A percentile compares a stretch with the other conserved stretches of the same genome.
Evolutionary conservation across 306 rosid species (phyloP).

Genomic region (Fragaria ananassa): DNA sequence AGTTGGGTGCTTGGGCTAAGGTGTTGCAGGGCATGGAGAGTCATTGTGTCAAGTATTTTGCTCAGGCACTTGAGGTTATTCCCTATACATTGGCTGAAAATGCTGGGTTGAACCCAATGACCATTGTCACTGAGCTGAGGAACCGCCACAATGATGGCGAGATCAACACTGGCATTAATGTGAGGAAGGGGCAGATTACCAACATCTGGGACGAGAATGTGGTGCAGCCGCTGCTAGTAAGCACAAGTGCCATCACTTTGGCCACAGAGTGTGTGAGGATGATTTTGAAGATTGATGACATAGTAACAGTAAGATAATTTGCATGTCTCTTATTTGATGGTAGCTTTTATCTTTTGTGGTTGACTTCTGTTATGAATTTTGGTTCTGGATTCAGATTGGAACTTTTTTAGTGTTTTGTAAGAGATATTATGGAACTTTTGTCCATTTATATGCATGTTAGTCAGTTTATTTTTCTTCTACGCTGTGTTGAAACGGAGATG

Average conservation of each 20-base stretch:
- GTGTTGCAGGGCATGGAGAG: constrained; percentile 99
- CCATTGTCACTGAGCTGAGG: constrained; percentile 94
- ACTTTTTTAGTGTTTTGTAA: constrained; percentile 11
- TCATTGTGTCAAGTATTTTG: constrained; percentile 77
- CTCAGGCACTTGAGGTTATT: constrained; percentile 96
- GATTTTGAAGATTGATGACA: constrained; percentile 98
- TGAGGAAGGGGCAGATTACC: constrained; percentile 99
- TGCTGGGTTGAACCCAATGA: constrained; percentile 91
- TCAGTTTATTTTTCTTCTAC: not conserved
- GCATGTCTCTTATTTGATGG: constrained; percentile 11
- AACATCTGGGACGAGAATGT: constrained; percentile 99
- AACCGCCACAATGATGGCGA: constrained; percentile 95
- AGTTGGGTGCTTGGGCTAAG: constrained; percentile 98
- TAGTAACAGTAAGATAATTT: constrained; percentile 82
- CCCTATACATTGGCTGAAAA: constrained; percentile 94
- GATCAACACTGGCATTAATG: constrained; percentile 91
- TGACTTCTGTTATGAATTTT: constrained; percentile 26
- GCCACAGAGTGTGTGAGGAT: constrained; percentile 98
- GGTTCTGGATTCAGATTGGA: constrained; percentile 16
- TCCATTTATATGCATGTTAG: constrained; percentile 15
- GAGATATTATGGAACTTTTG: constrained; percentile 19
- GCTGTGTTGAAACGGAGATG: not conserved
- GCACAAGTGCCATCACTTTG: constrained; percentile 89
- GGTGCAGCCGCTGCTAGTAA: constrained; percentile 97
- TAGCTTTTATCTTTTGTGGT: constrained; percentile 12